Evolutionary conservation across 2,329 filamentous ascomycete species (phyloP), one percentile per base, ranked within the genome.

Genomic region (Fusarium sp.): DNA sequence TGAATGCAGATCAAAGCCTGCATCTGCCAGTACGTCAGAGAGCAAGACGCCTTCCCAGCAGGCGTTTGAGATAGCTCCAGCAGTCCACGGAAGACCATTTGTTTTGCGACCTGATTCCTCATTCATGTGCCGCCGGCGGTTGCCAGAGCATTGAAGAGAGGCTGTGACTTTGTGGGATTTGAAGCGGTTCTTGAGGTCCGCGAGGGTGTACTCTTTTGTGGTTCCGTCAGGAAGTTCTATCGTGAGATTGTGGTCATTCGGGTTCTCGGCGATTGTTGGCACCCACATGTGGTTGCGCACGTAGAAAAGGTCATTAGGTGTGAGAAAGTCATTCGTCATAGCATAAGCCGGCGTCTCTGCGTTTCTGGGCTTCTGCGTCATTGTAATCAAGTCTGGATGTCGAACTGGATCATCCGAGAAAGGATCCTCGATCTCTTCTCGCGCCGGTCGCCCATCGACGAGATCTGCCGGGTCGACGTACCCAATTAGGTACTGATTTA

Each of bases 261-360:
- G 81, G 15, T 82, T 79, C 10, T 78, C 72, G 8, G 80, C 75
- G 3, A 88, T 78, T 10, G 81, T 80, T 2, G 89, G 89, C 44
- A 91, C 89, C 89, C 89, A 91, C 83, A 91, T 89, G 80, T 91
- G 89, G 74, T 91, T 89, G 25, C 89, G 86, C 19, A 90, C 86
- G 75, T 90, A 91, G 78, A 90, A 90, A 2, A 89, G 81, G 35
- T 85, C 82, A 46, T 86, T 87, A 7, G 87, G 87, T 0, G 89
- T 91, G 42, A 87, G 80, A 75, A 89, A 91, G 5, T 84, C 80
- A 18, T 82, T 80, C 23, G 81, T 81, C 32, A 91, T 83, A 38
- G 83, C 83, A 6, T 83, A 81, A 1, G 78, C 80, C 0, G 89
- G 89, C 1, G 89, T 89, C 75, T 92, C 90, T 4, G 90, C 89